Evolutionary conservation across 177 flowering plant species (phyloP).

Genomic region (Vitis hybrid): DNA sequence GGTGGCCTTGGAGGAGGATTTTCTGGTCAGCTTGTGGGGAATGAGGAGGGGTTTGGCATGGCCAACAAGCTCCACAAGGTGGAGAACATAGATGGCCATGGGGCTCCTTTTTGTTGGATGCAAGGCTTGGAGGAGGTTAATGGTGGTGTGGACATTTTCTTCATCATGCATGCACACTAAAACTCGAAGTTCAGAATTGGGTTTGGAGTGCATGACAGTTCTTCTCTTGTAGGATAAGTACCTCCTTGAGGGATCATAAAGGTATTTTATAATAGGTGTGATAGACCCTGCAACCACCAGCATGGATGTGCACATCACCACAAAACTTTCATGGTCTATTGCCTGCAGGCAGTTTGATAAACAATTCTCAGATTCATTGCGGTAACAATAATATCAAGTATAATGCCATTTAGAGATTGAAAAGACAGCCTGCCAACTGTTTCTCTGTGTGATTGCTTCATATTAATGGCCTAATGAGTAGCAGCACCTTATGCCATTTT

Average conservation of each 20-base stretch:
- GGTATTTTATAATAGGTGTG: constrained; percentile 14
- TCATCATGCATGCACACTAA: constrained; percentile 26
- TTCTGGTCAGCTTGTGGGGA: constrained; percentile 16
- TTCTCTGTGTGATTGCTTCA: background rate
- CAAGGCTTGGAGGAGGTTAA: constrained; percentile 26
- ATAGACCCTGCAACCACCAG: constrained; percentile 11
- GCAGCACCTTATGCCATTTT: too few species aligned
- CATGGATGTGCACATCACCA: constrained; percentile 17
- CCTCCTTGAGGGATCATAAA: constrained; percentile 33
- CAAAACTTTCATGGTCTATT: constrained; percentile 15
- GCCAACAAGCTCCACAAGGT: constrained; percentile 33
- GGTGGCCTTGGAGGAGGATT: background rate
- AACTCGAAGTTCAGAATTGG: constrained; percentile 27
- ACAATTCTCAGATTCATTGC: too few species aligned
- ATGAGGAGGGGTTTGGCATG: constrained; percentile 29
- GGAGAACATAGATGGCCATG: constrained; percentile 17
- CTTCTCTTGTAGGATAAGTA: constrained; percentile 27
- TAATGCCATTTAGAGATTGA: background rate
- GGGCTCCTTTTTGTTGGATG: constrained; percentile 18
- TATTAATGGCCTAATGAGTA: too few species aligned
- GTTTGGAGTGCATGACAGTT: constrained; percentile 22
- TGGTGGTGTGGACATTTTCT: constrained; percentile 21
- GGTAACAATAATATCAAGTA: background rate
- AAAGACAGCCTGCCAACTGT: background rate
- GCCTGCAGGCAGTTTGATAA: constrained; percentile 6